These are phyloP conservation scores for Astraeus odoratus DNA, from an alignment of 768 basidiomycete genomes.

Conservation along the genomic window DNA sequence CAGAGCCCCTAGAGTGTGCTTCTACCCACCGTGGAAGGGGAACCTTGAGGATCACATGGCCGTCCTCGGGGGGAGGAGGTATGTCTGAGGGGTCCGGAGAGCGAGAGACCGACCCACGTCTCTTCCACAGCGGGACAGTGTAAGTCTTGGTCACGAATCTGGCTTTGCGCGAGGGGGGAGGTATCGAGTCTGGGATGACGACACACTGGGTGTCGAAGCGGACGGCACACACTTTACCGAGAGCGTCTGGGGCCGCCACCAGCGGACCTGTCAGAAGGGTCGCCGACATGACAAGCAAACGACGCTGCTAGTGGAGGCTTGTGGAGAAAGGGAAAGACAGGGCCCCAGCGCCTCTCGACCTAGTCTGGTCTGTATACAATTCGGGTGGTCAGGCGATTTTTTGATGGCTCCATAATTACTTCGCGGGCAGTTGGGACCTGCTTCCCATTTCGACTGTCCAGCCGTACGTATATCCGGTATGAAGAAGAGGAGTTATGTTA, in stretches of 20 bases:
- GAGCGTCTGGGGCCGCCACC: no score
- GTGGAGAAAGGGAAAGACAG: no score
- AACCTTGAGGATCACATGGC: constrained; percentile 51
- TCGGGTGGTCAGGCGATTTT: no score
- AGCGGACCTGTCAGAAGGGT: no score
- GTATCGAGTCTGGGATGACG: constrained; percentile 60
- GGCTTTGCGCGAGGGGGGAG: constrained; percentile 36
- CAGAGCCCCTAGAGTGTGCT: background rate
- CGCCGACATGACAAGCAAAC: constrained; percentile 14
- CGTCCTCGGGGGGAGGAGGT: constrained; percentile 22
- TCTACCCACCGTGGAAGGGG: constrained; percentile 52
- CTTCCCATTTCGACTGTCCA: no score
- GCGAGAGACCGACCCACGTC: constrained; percentile 14
- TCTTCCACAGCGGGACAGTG: constrained; percentile 63
- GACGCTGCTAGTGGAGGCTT: no score
- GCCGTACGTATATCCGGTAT: no score
- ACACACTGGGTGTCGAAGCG: constrained; percentile 70
- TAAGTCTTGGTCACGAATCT: constrained; percentile 59
- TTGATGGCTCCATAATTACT: no score
- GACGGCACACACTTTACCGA: constrained; percentile 34
- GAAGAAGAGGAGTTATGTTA: no score
- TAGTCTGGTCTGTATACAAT: no score
- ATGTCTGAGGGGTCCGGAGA: constrained; percentile 16
- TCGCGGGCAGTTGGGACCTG: no score
- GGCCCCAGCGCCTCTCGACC: no score